Conservation (phyloP, 352 stramenopile species). For the Pythium phragmiticola region DNA sequence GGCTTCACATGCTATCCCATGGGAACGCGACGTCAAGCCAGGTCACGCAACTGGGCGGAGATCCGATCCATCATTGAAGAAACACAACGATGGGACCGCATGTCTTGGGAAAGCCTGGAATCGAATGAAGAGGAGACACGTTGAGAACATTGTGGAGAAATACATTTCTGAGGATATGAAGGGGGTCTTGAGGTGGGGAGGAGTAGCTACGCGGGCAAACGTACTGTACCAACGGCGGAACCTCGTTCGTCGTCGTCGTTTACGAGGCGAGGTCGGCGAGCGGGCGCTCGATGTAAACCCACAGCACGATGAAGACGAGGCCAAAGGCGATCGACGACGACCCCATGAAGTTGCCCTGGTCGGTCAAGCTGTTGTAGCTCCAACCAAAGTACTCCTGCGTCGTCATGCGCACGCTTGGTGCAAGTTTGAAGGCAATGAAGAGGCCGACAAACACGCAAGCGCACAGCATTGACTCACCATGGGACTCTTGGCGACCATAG, state of each 20-base stretch:
- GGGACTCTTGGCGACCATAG: conserved; percentile 70
- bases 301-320: conserved; percentile 82
- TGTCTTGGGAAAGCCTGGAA: not conserved
- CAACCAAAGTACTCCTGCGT: conserved; percentile 88
- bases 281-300: conserved; percentile 81
- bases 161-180: conserved; percentile 25
- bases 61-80: not conserved
- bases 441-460: conserved; percentile 71
- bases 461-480: conserved; percentile 73
- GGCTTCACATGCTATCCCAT: too few relatives aligned
- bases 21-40: too few relatives aligned
- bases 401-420: conserved; percentile 79
- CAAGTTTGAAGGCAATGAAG: conserved; percentile 77
- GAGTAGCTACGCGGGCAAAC: not conserved
- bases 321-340: conserved; percentile 76
- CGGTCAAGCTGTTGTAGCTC: conserved; percentile 87
- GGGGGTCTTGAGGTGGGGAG: not conserved
- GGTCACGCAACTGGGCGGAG: too few relatives aligned
- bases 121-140: not conserved
- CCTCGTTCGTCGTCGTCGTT: not conserved
- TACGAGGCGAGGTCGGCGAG: conserved; percentile 13
- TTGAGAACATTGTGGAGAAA: conserved; percentile 7
- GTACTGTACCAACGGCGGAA: conserved; percentile 4
- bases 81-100: too few relatives aligned
- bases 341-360: conserved; percentile 87